Evolutionary conservation across 1,284 basidiomycete genomes (phyloP).

Genomic region (Malassezia globosa): DNA sequence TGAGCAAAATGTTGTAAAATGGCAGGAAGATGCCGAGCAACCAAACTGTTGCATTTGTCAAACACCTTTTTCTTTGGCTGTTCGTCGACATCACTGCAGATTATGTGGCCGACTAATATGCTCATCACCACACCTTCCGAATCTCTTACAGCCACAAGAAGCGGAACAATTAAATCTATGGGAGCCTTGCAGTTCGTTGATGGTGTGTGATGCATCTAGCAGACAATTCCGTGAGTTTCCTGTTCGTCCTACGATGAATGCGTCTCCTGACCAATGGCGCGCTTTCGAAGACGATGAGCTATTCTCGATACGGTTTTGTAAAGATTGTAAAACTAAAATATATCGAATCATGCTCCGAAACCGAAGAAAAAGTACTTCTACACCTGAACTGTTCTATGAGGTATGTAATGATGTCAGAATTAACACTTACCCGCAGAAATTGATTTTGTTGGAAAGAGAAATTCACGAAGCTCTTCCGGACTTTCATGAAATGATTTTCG

Average conservation of each 20-base stretch:
- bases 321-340: slow-evolving; percentile 65
- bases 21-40: slow-evolving; percentile 71
- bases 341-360: slow-evolving; percentile 53
- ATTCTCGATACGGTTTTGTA: slow-evolving; percentile 57
- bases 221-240: not conserved
- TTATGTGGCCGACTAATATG: slow-evolving; percentile 87
- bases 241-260: not conserved
- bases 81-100: slow-evolving; percentile 91
- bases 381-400: slow-evolving; percentile 51
- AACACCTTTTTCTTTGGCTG: slow-evolving; percentile 73
- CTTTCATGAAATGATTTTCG: slow-evolving; percentile 59
- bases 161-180: not conserved
- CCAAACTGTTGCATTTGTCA: slow-evolving; percentile 77
- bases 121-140: slow-evolving; percentile 63
- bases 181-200: slow-evolving; percentile 9
- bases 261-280: not conserved
- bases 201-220: not conserved
- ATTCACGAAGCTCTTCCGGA: slow-evolving; percentile 60
- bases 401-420: slow-evolving; percentile 25
- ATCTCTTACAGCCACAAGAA: slow-evolving; percentile 16
- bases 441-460: slow-evolving; percentile 65
- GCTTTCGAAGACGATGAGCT: not conserved
- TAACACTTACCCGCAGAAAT: slow-evolving; percentile 44
- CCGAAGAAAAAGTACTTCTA: slow-evolving; percentile 50
- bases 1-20: slow-evolving; percentile 86